phyloP scores from a whole-genome alignment of 306 rosid genomes.

The Castanea crenata region DNA sequence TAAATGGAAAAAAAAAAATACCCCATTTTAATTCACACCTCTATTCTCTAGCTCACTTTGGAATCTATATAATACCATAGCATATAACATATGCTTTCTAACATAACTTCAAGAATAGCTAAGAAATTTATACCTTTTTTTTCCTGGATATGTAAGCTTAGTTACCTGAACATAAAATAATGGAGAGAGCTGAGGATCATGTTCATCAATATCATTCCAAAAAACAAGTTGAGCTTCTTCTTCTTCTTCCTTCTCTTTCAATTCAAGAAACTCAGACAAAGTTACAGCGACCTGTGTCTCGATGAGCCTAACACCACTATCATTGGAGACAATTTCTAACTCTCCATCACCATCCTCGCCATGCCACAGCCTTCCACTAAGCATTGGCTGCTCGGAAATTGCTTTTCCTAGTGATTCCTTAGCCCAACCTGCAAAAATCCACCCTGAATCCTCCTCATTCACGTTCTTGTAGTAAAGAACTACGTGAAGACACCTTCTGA shows the following conservation, averaged over 20 bases:
- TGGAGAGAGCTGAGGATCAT: constrained; percentile 18
- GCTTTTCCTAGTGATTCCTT: constrained; percentile 47
- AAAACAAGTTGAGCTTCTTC: constrained; percentile 56
- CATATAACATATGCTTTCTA: too few species aligned
- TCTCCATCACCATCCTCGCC: background rate
- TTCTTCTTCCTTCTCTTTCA: constrained; percentile 7
- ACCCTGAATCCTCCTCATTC: constrained; percentile 19
- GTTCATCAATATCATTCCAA: constrained; percentile 51
- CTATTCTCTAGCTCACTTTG: too few species aligned
- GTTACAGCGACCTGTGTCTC: constrained; percentile 23
- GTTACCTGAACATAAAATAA: constrained; percentile 26
- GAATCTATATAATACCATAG: too few species aligned
- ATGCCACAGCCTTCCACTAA: constrained; percentile 45
- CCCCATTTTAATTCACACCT: too few species aligned
- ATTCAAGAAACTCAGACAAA: constrained; percentile 36
- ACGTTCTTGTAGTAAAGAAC: constrained; percentile 36
- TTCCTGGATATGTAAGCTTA: background rate
- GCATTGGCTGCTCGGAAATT: constrained; percentile 39
- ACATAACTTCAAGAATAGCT: too few species aligned
- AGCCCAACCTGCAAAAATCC: constrained; percentile 55
- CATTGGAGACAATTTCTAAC: constrained; percentile 43
- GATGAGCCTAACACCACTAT: constrained; percentile 50
- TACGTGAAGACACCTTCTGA: constrained; percentile 38
- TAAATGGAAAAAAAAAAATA: background rate
- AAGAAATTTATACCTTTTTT: background rate